A percentile compares a stretch with the other conserved stretches of the same genome.
phyloP scores from a whole-genome alignment of 148 eudicot genomes.

The Linanthus parryae region DNA sequence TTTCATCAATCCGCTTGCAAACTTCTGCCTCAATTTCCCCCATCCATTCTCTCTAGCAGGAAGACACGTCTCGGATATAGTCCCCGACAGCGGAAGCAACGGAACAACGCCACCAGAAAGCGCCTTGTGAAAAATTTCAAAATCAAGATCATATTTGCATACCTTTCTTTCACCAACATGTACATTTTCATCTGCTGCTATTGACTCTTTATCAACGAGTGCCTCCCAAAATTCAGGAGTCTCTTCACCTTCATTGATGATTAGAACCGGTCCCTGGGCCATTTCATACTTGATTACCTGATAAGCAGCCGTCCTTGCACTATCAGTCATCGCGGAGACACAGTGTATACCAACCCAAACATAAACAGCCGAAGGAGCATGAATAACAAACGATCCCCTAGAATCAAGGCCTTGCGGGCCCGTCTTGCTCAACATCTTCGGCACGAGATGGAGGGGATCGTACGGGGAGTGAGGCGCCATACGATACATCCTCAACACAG shows the following conservation, averaged over 20 bases:
- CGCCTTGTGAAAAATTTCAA: conserved; percentile 71
- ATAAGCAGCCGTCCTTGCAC: conserved; percentile 58
- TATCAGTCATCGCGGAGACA: conserved; percentile 49
- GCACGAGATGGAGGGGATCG: conserved; percentile 95
- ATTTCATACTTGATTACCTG: conserved; percentile 74
- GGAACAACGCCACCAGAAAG: conserved; percentile 76
- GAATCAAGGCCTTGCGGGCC: conserved; percentile 61
- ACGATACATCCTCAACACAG: conserved; percentile 79
- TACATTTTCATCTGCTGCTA: conserved; percentile 4
- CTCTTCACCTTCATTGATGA: conserved; percentile 74
- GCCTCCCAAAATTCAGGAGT: conserved; percentile 64
- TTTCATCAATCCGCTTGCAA: conserved; percentile 55
- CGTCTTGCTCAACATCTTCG: conserved; percentile 63
- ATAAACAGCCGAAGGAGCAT: conserved; percentile 74
- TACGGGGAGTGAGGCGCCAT: conserved; percentile 97
- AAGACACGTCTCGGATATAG: conserved; percentile 51
- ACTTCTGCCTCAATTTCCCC: conserved; percentile 61
- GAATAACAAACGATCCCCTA: conserved; percentile 85
- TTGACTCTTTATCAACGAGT: conserved; percentile 22
- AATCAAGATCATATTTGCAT: conserved; percentile 65
- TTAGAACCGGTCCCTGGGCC: conserved; percentile 55
- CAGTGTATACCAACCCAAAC: conserved; percentile 83
- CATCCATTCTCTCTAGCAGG: conserved; percentile 74
- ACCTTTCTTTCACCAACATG: conserved; percentile 32
- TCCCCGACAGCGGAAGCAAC: conserved; percentile 40